Percentiles rank a stretch among this genome's conserved stretches.
phyloP scores from a whole-genome alignment of 2,329 filamentous ascomycete species.

The Epichloe festucae region DNA sequence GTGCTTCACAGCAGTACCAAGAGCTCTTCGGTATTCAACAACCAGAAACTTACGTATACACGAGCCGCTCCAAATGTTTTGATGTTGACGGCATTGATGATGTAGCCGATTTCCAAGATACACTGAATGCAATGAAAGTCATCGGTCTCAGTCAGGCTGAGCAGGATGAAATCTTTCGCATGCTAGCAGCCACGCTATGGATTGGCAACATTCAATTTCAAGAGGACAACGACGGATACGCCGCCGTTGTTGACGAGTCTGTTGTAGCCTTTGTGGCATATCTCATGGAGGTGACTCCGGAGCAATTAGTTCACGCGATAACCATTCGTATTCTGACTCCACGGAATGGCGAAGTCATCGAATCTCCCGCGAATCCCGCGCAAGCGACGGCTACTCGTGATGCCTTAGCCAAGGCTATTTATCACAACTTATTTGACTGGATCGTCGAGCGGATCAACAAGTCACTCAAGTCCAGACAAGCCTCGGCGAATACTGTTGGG shows the following conservation, averaged over 20 bases:
- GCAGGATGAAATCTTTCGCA: conserved; percentile 93
- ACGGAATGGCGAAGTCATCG: conserved; percentile 51
- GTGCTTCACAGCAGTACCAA: conserved; percentile 74
- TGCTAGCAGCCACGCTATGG: conserved; percentile 86
- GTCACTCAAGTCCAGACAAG: conserved; percentile 66
- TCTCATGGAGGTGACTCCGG: conserved; percentile 73
- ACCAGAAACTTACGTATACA: conserved; percentile 87
- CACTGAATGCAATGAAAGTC: conserved; percentile 83
- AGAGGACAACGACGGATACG: conserved; percentile 83
- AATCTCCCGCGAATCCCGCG: conserved; percentile 75
- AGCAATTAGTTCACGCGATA: conserved; percentile 71
- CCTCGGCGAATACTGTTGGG: conserved; percentile 73
- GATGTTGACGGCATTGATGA: conserved; percentile 94
- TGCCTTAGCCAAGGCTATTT: conserved; percentile 88
- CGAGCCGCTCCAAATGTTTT: conserved; percentile 85
- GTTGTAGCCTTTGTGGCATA: conserved; percentile 94
- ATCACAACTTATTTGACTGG: conserved; percentile 97
- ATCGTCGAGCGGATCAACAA: conserved; percentile 87
- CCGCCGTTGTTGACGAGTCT: conserved; percentile 73
- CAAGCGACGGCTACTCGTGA: conserved; percentile 82
- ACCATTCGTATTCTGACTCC: conserved; percentile 75
- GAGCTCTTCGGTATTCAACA: conserved; percentile 83
- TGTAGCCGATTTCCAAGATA: conserved; percentile 75
- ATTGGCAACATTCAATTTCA: conserved; percentile 84
- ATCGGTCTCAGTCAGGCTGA: conserved; percentile 82